Conservation (phyloP, 257 asterid species). For the Nicotiana tomentosiformis region DNA sequence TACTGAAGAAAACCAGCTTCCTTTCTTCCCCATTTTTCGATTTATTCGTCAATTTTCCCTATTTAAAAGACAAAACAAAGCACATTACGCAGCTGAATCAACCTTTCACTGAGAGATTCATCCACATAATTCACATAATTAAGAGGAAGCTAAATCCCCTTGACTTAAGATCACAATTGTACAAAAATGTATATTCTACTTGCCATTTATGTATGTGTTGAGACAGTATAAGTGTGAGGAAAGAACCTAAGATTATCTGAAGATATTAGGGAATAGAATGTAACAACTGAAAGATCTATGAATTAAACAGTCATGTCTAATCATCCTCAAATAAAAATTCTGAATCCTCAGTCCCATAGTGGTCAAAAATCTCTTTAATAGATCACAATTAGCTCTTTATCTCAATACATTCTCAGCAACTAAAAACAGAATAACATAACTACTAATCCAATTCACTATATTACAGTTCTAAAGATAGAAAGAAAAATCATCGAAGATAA, state of each 20-base stretch:
- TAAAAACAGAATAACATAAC: not conserved
- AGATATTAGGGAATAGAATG: not conserved
- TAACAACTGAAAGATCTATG: not conserved
- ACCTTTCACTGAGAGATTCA: not conserved
- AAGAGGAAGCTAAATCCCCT: not conserved
- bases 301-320: not conserved
- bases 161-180: not conserved
- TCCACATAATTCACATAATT: not conserved
- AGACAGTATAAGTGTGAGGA: not conserved
- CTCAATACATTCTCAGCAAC: not conserved
- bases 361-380: not conserved
- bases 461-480: not conserved
- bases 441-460: not conserved
- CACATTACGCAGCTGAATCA: constrained; percentile 10
- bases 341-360: not conserved
- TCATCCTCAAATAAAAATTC: not conserved
- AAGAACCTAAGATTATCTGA: not conserved
- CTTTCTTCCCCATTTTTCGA: constrained; percentile 69
- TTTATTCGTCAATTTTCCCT: constrained; percentile 42
- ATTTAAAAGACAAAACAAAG: not conserved
- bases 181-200: not conserved
- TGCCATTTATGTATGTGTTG: not conserved
- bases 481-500: no score
- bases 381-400: not conserved
- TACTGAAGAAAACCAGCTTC: constrained; percentile 85